Conservation (phyloP, 352 stramenopile genomes). For the Phytophthora pinifolia region DNA sequence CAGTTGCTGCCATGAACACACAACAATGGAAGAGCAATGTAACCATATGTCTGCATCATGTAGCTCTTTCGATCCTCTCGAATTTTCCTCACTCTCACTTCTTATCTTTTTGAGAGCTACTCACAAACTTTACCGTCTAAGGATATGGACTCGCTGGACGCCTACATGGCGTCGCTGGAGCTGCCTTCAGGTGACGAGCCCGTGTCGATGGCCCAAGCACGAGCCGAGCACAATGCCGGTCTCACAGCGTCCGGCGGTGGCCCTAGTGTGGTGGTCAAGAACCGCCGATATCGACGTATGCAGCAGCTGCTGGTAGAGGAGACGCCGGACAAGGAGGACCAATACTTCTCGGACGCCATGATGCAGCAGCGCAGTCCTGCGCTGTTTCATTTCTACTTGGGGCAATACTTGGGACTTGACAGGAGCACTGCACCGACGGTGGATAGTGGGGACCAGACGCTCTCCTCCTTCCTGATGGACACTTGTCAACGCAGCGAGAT, state of each 20-base stretch:
- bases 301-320: slow-evolving; percentile 53
- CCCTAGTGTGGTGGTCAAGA: slow-evolving; percentile 43
- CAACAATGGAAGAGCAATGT: slow-evolving; percentile 1
- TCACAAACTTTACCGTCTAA: neutral
- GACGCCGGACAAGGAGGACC: slow-evolving; percentile 26
- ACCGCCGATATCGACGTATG: slow-evolving; percentile 69
- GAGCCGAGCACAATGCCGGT: slow-evolving; percentile 8
- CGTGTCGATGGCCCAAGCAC: slow-evolving; percentile 14
- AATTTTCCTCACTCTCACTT: too few species aligned
- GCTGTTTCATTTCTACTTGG: slow-evolving; percentile 84
- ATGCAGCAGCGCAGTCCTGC: slow-evolving; percentile 82
- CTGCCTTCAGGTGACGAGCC: slow-evolving; percentile 14
- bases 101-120: neutral
- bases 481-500: slow-evolving; percentile 72
- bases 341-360: slow-evolving; percentile 78
- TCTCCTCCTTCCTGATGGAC: slow-evolving; percentile 73
- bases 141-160: slow-evolving; percentile 71
- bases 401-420: slow-evolving; percentile 52
- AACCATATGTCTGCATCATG: neutral
- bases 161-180: slow-evolving; percentile 75
- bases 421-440: neutral
- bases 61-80: neutral
- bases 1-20: slow-evolving; percentile 2
- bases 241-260: slow-evolving; percentile 3
- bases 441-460: slow-evolving; percentile 12